A percentile compares a stretch with the other conserved stretches of the same genome.
Conservation (phyloP, 495 filamentous ascomycete species). For the Hyaloscypha variabilis region DNA sequence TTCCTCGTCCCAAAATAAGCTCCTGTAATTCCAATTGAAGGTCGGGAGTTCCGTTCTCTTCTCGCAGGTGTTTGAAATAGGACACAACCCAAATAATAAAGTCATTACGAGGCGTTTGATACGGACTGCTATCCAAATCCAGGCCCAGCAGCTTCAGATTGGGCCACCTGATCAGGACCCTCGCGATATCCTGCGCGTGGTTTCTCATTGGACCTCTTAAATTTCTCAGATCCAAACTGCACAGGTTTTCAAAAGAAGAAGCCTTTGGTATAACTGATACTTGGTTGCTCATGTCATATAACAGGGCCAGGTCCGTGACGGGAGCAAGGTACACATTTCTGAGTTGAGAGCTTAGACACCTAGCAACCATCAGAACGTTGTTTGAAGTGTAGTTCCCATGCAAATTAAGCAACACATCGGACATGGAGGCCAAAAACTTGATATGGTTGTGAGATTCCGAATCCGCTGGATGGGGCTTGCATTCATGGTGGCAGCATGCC, state of each 20-base stretch:
- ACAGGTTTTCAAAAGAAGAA: not conserved
- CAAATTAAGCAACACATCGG: not conserved
- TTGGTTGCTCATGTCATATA: not conserved
- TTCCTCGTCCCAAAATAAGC: not conserved
- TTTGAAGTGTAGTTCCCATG: too few species aligned
- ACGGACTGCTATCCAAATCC: not conserved
- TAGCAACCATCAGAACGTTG: not conserved
- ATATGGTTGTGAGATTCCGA: not conserved
- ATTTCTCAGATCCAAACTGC: constrained; percentile 1
- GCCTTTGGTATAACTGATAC: not conserved
- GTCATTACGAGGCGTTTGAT: not conserved
- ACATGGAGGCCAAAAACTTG: not conserved
- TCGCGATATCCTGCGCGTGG: not conserved
- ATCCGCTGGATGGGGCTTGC: not conserved
- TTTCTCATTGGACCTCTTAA: not conserved
- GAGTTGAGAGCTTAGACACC: not conserved
- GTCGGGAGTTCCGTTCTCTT: not conserved
- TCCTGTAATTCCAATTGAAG: not conserved
- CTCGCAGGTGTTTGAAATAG: not conserved
- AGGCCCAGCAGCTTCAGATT: not conserved
- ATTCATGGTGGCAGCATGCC: not conserved
- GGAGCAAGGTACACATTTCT: not conserved
- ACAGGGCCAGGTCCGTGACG: not conserved
- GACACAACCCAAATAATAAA: not conserved
- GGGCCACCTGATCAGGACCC: not conserved